phyloP scores from a whole-genome alignment of 2,329 filamentous ascomycete genomes.

The Verticillium isaacii region DNA sequence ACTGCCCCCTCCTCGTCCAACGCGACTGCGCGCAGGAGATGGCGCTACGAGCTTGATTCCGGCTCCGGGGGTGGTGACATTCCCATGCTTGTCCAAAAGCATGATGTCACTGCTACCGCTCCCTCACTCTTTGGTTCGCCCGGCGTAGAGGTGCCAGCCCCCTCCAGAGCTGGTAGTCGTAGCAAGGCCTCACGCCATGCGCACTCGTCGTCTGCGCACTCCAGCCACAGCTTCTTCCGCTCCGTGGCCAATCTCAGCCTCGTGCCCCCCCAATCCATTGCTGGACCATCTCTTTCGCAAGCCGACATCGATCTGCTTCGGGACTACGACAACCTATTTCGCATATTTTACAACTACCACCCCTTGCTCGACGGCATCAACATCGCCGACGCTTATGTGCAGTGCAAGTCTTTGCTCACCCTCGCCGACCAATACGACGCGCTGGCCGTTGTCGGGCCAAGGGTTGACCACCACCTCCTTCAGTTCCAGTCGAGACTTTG shows the following conservation, averaged over 20 bases:
- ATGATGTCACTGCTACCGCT: constrained; percentile 28
- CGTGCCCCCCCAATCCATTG: constrained; percentile 25
- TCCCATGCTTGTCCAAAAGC: constrained; percentile 83
- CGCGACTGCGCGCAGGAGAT: constrained; percentile 50
- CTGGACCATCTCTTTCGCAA: constrained; percentile 41
- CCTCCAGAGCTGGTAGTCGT: constrained; percentile 26
- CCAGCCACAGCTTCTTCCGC: constrained; percentile 66
- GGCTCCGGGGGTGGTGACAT: constrained; percentile 69
- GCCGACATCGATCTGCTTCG: constrained; percentile 73
- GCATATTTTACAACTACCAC: constrained; percentile 91
- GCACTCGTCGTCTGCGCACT: constrained; percentile 41
- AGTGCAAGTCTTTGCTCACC: constrained; percentile 84
- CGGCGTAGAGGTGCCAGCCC: neutral
- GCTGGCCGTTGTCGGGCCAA: constrained; percentile 77
- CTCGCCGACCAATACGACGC: constrained; percentile 96
- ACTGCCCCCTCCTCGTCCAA: constrained; percentile 24
- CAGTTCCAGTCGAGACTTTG: constrained; percentile 88
- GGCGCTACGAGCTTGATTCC: constrained; percentile 85
- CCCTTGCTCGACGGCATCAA: constrained; percentile 79
- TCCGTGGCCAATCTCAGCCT: constrained; percentile 76
- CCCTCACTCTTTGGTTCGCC: constrained; percentile 50
- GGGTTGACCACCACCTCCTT: constrained; percentile 89
- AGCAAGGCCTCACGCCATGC: constrained; percentile 59
- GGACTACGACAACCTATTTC: constrained; percentile 94
- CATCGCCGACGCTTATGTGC: constrained; percentile 87